A percentile compares a stretch with the other conserved stretches of the same genome.
Evolutionary conservation across 2,329 filamentous ascomycete species (phyloP).

Genomic region (Penicillium sp.): DNA sequence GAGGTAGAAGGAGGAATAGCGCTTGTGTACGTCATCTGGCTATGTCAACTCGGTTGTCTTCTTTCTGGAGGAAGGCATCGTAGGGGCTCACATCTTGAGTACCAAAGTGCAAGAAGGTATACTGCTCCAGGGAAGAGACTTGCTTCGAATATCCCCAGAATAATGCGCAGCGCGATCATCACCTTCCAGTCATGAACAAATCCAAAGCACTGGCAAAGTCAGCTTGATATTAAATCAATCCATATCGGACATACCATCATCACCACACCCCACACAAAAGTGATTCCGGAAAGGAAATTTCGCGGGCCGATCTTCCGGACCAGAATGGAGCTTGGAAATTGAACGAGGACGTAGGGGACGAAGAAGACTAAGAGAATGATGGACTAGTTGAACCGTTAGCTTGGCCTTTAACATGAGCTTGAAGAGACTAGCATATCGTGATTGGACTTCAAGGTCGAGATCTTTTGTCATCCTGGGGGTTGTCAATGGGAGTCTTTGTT

Average conservation of each 20-base stretch:
- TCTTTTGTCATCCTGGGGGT: neutral
- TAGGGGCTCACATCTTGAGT: neutral
- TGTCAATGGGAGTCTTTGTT: neutral
- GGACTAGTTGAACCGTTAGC: neutral
- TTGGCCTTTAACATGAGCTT: neutral
- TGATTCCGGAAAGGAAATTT: neutral
- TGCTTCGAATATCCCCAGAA: neutral
- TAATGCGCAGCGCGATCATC: neutral
- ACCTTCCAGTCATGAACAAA: neutral
- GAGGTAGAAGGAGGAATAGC: neutral
- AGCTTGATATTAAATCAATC: neutral
- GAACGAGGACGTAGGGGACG: neutral
- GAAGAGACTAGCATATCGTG: neutral
- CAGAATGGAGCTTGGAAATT: neutral
- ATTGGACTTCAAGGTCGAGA: neutral
- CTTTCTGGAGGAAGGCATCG: neutral
- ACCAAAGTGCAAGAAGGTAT: neutral
- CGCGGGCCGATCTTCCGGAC: neutral
- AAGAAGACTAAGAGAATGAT: neutral
- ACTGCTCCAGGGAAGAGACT: neutral
- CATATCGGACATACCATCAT: neutral
- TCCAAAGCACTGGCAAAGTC: neutral
- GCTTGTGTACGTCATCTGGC: neutral
- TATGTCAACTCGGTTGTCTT: neutral
- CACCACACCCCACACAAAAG: neutral